Evolutionary conservation across 352 stramenopile genomes (phyloP).

Genomic region (Hyaloperonospora arabidopsidis): DNA sequence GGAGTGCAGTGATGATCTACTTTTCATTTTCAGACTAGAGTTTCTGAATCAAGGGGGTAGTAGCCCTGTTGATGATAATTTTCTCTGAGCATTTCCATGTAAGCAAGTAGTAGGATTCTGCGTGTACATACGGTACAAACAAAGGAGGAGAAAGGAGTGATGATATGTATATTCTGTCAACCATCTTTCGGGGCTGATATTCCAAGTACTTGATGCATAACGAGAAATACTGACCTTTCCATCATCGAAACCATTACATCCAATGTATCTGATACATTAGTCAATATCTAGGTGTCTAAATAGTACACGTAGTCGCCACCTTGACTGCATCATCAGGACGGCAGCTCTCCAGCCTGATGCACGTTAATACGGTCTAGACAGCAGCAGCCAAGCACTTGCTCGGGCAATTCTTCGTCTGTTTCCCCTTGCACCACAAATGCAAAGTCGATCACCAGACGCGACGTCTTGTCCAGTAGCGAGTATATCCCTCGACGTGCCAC

Average conservation of each 20-base stretch:
- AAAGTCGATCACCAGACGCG: slow-evolving; percentile 80
- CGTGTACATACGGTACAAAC: not conserved
- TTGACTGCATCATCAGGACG: slow-evolving; percentile 15
- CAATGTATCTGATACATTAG: too few species aligned
- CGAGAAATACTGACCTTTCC: slow-evolving; percentile 77
- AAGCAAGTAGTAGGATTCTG: not conserved
- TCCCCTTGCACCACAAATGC: slow-evolving; percentile 84
- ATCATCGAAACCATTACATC: too few species aligned
- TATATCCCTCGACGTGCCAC: slow-evolving; percentile 75
- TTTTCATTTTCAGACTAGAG: slow-evolving; percentile 88
- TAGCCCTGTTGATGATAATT: slow-evolving; percentile 76
- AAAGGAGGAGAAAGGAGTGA: slow-evolving; percentile 46
- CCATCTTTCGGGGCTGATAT: slow-evolving; percentile 88
- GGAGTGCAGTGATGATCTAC: slow-evolving; percentile 77
- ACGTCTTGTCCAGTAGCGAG: slow-evolving; percentile 68
- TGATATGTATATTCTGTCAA: slow-evolving; percentile 78
- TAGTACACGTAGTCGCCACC: slow-evolving; percentile 5
- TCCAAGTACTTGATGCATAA: slow-evolving; percentile 78
- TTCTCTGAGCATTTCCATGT: slow-evolving; percentile 59
- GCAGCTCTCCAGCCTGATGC: slow-evolving; percentile 47
- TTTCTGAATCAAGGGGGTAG: slow-evolving; percentile 86
- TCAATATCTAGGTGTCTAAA: slow-evolving; percentile 4
- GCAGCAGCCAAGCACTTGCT: slow-evolving; percentile 80
- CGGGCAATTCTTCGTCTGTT: slow-evolving; percentile 78
- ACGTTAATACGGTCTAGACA: slow-evolving; percentile 71